phyloP scores from a whole-genome alignment of 352 stramenopile genomes.

The Pythium biforme region DNA sequence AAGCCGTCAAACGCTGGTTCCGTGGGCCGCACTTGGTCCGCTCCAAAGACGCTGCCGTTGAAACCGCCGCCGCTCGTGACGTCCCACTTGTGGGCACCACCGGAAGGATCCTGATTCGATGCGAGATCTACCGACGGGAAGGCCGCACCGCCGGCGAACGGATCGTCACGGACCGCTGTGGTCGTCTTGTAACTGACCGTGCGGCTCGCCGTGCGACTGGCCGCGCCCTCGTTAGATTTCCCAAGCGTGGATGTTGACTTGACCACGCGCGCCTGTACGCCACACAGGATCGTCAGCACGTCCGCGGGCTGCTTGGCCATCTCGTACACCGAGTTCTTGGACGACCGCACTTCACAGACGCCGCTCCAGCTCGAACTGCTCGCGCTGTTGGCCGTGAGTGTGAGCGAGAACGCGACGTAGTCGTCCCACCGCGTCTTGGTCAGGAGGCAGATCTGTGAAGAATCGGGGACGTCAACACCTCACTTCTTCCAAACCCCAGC shows the following conservation, averaged over 20 bases:
- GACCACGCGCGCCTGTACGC: slow-evolving; percentile 1
- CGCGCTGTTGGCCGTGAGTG: slow-evolving; percentile 26
- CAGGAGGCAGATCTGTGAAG: slow-evolving; percentile 52
- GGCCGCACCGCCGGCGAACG: slow-evolving; percentile 12
- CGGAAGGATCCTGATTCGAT: neutral
- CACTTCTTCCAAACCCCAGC: too few species aligned
- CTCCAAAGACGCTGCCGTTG: slow-evolving; percentile 6
- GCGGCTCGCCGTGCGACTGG: slow-evolving; percentile 17
- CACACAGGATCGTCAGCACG: slow-evolving; percentile 39
- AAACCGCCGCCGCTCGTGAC: neutral
- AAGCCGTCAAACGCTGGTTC: slow-evolving; percentile 7
- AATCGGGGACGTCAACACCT: neutral
- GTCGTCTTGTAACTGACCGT: neutral
- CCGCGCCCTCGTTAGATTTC: neutral
- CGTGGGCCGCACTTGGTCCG: slow-evolving; percentile 17
- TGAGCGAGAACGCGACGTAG: slow-evolving; percentile 45
- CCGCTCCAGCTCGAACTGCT: slow-evolving; percentile 21
- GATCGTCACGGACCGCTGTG: slow-evolving; percentile 4
- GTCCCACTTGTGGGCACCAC: slow-evolving; percentile 6
- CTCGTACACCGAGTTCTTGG: slow-evolving; percentile 37
- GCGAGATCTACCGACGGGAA: slow-evolving; percentile 12
- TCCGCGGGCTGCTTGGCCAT: slow-evolving; percentile 44
- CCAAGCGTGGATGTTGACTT: neutral
- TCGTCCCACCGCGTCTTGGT: slow-evolving; percentile 68
- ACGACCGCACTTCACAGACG: slow-evolving; percentile 54